phyloP scores from a whole-genome alignment of 768 basidiomycete genomes.

The Punctularia strigosozonata region DNA sequence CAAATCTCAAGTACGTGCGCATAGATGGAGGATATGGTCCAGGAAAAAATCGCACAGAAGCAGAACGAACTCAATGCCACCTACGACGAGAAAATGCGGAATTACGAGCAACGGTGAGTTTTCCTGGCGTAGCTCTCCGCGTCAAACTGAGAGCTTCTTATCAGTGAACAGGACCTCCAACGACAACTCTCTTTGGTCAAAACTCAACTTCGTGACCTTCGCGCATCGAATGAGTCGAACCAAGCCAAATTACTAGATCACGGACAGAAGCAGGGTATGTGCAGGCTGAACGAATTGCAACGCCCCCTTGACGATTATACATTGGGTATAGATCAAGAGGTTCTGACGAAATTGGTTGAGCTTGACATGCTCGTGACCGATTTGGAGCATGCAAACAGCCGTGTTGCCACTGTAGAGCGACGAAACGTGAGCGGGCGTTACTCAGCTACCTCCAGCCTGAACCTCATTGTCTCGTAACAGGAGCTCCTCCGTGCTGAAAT shows the following conservation, averaged over 20 bases:
- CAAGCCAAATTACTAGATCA: slow-evolving; percentile 90
- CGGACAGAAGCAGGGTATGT: slow-evolving; percentile 75
- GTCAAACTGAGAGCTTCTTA: not conserved
- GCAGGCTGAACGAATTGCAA: not conserved
- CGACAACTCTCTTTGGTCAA: slow-evolving; percentile 85
- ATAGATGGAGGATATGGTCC: slow-evolving; percentile 91
- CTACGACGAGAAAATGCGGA: slow-evolving; percentile 90
- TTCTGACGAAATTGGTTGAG: slow-evolving; percentile 80
- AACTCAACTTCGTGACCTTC: slow-evolving; percentile 81
- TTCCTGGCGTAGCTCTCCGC: not conserved
- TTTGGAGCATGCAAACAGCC: slow-evolving; percentile 87
- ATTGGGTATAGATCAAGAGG: slow-evolving; percentile 66
- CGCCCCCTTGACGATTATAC: not conserved
- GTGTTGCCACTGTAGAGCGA: slow-evolving; percentile 85
- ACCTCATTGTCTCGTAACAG: slow-evolving; percentile 23
- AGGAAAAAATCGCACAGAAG: slow-evolving; percentile 82
- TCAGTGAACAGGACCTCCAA: slow-evolving; percentile 84
- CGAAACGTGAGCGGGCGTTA: slow-evolving; percentile 54
- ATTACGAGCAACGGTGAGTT: slow-evolving; percentile 87
- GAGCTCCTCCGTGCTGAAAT: slow-evolving; percentile 95
- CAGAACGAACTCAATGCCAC: slow-evolving; percentile 95
- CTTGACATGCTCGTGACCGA: slow-evolving; percentile 93
- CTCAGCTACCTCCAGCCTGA: slow-evolving; percentile 1
- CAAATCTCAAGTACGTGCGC: not conserved
- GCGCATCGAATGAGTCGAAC: slow-evolving; percentile 82